Conservation (phyloP, 2,329 filamentous ascomycete genomes). For the Aspergillus ochraceoroseus region DNA sequence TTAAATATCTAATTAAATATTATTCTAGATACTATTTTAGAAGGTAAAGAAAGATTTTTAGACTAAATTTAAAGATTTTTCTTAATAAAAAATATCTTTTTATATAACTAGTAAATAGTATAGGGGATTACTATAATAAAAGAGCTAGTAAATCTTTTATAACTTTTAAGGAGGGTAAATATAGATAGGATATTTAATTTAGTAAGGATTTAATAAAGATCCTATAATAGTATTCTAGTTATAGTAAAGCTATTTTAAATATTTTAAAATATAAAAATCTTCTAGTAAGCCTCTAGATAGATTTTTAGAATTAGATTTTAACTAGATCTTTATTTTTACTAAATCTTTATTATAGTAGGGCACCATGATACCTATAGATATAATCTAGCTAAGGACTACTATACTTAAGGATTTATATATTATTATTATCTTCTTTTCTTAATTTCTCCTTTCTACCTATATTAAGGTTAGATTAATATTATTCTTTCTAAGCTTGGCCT, state of each 20-base stretch:
- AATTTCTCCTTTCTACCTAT: no score
- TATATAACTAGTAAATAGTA: conserved; percentile 8
- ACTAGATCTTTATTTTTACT: not conserved
- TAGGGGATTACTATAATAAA: conserved; percentile 6
- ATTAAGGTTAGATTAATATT: no score
- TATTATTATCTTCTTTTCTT: no score
- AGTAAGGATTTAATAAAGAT: conserved; percentile 5
- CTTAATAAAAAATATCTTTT: conserved; percentile 6
- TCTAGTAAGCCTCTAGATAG: not conserved
- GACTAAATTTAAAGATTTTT: conserved; percentile 3
- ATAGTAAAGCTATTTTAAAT: conserved; percentile 9
- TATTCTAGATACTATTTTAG: conserved; percentile 1
- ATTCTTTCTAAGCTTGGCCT: no score
- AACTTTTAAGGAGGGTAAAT: conserved; percentile 1
- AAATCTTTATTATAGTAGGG: no score
- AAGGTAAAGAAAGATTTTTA: conserved; percentile 2
- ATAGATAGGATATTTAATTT: conserved; percentile 12
- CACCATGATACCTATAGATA: no score
- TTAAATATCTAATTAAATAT: conserved; percentile 1
- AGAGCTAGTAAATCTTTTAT: conserved; percentile 1
- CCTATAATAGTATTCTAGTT: conserved; percentile 2
- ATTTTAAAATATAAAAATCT: conserved; percentile 3
- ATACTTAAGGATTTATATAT: no score
- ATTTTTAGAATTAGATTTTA: conserved; percentile 1
- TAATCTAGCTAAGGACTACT: no score